Percentiles rank a stretch among this genome's conserved stretches.
These are phyloP conservation scores for Backusella westeae DNA, from an alignment of 192 early-diverging fungal species.

Conservation along the genomic window DNA sequence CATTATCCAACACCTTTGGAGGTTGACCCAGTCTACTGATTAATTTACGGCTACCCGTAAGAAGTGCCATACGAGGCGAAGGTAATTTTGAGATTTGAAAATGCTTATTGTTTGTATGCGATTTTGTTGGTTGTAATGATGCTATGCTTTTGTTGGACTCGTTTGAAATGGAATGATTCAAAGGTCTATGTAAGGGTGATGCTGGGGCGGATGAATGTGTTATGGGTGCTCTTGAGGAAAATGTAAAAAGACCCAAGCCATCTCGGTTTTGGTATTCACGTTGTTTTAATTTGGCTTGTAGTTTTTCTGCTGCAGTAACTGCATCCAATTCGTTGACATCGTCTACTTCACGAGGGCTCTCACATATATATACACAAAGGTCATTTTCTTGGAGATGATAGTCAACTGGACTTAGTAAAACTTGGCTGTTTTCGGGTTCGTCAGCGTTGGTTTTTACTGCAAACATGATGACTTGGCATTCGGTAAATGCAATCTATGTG, in stretches of 20 bases:
- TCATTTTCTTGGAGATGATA: slow-evolving; percentile 37
- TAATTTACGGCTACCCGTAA: slow-evolving; percentile 6
- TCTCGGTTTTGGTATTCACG: neutral
- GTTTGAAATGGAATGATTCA: neutral
- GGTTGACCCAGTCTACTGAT: slow-evolving; percentile 7
- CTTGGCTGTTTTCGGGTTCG: slow-evolving; percentile 26
- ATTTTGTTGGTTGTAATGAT: neutral
- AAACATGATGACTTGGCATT: slow-evolving; percentile 48
- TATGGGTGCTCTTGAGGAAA: neutral
- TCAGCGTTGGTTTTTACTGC: slow-evolving; percentile 32
- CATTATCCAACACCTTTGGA: neutral
- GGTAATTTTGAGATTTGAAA: slow-evolving; percentile 9
- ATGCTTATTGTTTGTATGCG: slow-evolving; percentile 1
- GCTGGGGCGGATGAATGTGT: neutral
- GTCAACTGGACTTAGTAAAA: slow-evolving; percentile 58
- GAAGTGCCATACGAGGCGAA: neutral
- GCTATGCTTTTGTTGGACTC: neutral
- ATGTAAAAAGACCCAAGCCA: neutral
- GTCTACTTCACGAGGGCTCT: slow-evolving; percentile 39
- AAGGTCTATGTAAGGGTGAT: slow-evolving; percentile 6
- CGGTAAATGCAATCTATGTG: slow-evolving; percentile 33
- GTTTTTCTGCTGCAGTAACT: neutral
- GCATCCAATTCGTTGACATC: slow-evolving; percentile 32
- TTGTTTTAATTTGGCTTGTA: neutral
- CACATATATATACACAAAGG: slow-evolving; percentile 50